Conservation (phyloP, 2,329 filamentous ascomycete genomes). For the Epichloe sibirici region DNA sequence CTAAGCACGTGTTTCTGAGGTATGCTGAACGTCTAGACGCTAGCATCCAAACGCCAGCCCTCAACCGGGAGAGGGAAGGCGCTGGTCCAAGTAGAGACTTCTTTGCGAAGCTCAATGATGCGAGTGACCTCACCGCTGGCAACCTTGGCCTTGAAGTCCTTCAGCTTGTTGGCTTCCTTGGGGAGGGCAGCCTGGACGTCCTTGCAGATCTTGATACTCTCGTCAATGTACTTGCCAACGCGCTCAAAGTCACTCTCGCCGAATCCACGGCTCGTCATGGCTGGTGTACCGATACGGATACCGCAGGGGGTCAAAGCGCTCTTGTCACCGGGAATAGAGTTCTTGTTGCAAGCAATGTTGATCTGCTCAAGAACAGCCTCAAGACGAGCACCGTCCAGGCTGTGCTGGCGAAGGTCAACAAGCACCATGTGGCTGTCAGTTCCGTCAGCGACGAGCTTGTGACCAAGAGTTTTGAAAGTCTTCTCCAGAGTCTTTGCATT, state of each 20-base stretch:
- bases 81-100: conserved; percentile 78
- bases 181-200: conserved; percentile 73
- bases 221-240: conserved; percentile 81
- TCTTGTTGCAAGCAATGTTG: conserved; percentile 99
- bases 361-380: conserved; percentile 95
- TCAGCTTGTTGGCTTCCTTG: conserved; percentile 98
- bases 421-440: conserved; percentile 98
- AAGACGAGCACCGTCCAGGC: conserved; percentile 84
- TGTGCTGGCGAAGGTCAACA: conserved; percentile 77
- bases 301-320: conserved; percentile 88
- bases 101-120: conserved; percentile 76
- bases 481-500: conserved; percentile 88
- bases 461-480: conserved; percentile 74
- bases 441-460: conserved; percentile 89
- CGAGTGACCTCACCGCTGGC: conserved; percentile 63
- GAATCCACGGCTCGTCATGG: conserved; percentile 95
- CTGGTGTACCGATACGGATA: conserved; percentile 90
- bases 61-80: conserved; percentile 87
- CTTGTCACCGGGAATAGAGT: conserved; percentile 95
- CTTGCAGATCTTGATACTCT: conserved; percentile 80
- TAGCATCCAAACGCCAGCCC: conserved; percentile 52
- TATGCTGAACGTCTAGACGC: conserved; percentile 31
- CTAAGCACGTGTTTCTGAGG: background rate
- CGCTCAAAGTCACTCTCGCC: conserved; percentile 83
- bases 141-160: conserved; percentile 97